Evolutionary conservation across 2,329 filamentous ascomycete genomes (phyloP), one percentile per base, ranked within the genome.

Genomic region (Dothideomycetes sp.): DNA sequence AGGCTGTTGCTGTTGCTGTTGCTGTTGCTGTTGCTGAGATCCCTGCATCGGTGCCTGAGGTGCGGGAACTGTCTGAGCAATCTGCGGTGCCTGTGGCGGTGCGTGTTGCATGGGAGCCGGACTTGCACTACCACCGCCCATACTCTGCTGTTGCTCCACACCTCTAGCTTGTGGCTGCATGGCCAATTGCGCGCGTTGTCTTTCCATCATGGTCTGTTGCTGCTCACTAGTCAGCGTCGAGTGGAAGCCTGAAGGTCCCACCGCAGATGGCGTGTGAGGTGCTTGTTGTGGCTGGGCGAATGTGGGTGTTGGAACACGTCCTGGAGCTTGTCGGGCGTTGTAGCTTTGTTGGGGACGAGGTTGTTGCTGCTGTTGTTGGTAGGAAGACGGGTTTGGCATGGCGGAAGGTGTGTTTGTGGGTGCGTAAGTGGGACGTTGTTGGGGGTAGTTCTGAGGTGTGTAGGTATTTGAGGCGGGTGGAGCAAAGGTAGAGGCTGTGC

Each of bases 151-250:
- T 20, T 48, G 42, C 13, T 39, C 38, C 2, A 52, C 46, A 18
- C 48, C 23, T 6, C 45, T 18, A 25, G 36, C 33, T 30, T 44
- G 41, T 49, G 36, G 56, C 35, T 61, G 59, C 36, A 53, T 50
- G 13, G 56, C 56, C n/a, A 61, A 37, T 33, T 59, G 55, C 33
- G 54, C 57, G 20, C 57, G 50, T 41, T 61, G 57, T 19, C 57
- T 52, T 23, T 62, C 59, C 47, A 62, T 53, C 48, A 64, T 55
- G 29, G 46, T 51, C 17, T 53, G 49, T 33, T 63, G 60, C 40
- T 62, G 49, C 40, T 53, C 53, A 13, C 48, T 45, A 13, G 53
- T 60, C 50, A 62, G 51, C 40, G 55, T 45, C n/a, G 50, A 52
- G 27, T 51, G 48, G 30, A 51, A 56, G 9, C 53, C 52, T 31